Base-by-base conservation (phyloP, 2,329 filamentous ascomycete genomes). In the Stemphylium beticola region DNA sequence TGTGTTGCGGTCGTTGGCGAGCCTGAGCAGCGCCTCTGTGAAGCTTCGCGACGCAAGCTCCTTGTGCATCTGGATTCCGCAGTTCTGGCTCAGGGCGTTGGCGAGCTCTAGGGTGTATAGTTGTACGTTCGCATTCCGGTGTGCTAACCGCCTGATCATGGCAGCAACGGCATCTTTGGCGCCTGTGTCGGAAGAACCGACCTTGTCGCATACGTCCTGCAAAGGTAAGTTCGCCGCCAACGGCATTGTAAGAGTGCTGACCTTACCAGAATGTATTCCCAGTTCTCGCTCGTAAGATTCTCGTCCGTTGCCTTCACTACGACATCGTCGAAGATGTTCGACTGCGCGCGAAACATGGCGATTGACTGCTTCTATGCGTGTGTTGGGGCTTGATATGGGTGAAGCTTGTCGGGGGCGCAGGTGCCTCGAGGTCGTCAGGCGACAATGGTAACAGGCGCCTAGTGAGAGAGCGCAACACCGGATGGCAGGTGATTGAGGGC, bases 71-170 rank as follows among this genome's bases (percentile, higher is more conserved):
- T 85, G 83, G 56, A 89, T 84, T 45, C 92, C 93, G 73, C 93
- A 96, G 78, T 97, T 97, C 74, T 96, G 92, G 63, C 91, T 92
- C 49, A 96, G 84, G 17, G 93, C 90, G 77, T 97, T 96, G 59
- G 89, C 92, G 66, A 96, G 88, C 88, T 92, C 68, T 56, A 97
- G 86, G 11, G 93, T 96, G 76, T 97, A 97, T 17, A 97, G 86
- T 78, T 97, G 93, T 22, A 97, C 93, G 75, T 97, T 96, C 60
- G 93, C 93, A 76, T 97, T 97, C 65, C 93, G 88, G 76, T 97
- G 92, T 52, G 92, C 92, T 50, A 97, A 83, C 37, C 93, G 85
- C 80, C 93, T 96, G 78, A 97, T 96, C 81, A 97, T 85, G 71
- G 91, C 89, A 70, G 92, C 89, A 49, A 96, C 90, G 12, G 88